Evolutionary conservation across 176 grass and related monocot genomes (phyloP), one percentile per base, ranked within the genome.

Genomic region (Cenchrus purpureus): DNA sequence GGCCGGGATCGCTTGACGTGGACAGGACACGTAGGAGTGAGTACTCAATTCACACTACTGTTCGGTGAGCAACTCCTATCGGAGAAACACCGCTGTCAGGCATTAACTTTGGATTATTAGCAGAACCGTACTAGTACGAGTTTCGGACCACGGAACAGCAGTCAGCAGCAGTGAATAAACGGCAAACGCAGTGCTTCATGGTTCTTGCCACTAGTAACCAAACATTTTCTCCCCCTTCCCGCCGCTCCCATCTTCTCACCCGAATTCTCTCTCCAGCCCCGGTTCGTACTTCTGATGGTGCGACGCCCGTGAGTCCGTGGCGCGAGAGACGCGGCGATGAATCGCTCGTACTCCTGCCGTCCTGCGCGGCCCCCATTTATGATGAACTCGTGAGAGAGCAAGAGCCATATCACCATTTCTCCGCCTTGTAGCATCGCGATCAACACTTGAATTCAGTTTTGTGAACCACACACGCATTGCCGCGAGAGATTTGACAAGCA

Each of bases 381-480:
- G 65, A 53, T 3, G n/a, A 62, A 62, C 59, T 28, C 59, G n/a
- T 62, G n/a, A 44, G 71, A 53, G n/a, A 10, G 25, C 25, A 25
- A 25, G 25, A 48, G 25, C 55, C 15, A 37, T 70, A 25, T 7
- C 69, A 19, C 10, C 5, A 43, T 46, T 55, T 20, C 50, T 32
- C 10, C 64, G 69, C 31, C 57, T 55, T 65, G 34, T 19, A 10
- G 43, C n/a, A 32, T 55, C 68, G 29, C 44, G 57, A 80, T 15
- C 85, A 17, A 34, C n/a, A 68, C 51, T 62, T 62, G 17, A 68
- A 62, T 52, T 20, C 53, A 54, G 58, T 22, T 25, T 37, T 65
- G 22, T 55, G 31, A 79, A 57, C 8, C 51, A 43, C 82, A 43
- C 82, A 89, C 52, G 68, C 60, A 50, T 79, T 67, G 81, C 75